phyloP scores from a whole-genome alignment of 164 flowering plant genomes.

The Houttuynia cordata region DNA sequence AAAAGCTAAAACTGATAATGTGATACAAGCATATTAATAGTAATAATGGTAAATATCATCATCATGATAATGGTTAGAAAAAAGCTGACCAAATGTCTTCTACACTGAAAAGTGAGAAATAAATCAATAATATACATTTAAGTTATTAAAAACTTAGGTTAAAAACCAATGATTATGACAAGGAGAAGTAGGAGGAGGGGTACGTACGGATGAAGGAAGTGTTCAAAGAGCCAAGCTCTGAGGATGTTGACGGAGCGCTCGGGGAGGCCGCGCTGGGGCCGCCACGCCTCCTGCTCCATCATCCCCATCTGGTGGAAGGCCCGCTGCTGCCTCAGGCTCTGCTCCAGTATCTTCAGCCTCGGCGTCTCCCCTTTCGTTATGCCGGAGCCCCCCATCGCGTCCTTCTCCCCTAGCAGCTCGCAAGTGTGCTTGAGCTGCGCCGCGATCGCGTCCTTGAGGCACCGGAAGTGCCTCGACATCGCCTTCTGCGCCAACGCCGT shows the following conservation, averaged over 20 bases:
- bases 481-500: constrained; percentile 89
- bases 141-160: too few relatives aligned
- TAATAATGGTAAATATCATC: too few relatives aligned
- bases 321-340: constrained; percentile 82
- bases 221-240: constrained; percentile 98
- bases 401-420: constrained; percentile 85
- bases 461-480: constrained; percentile 92
- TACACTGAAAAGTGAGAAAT: too few relatives aligned
- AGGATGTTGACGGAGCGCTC: constrained; percentile 89
- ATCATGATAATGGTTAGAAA: too few relatives aligned
- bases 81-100: too few relatives aligned
- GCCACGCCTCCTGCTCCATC: constrained; percentile 98
- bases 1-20: too few relatives aligned
- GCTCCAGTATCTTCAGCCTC: constrained; percentile 68
- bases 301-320: constrained; percentile 87
- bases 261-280: constrained; percentile 93
- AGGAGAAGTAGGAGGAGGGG: neutral
- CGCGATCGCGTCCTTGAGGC: constrained; percentile 75
- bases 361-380: constrained; percentile 96
- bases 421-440: constrained; percentile 69
- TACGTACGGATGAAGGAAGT: constrained; percentile 96
- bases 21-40: too few relatives aligned
- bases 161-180: neutral
- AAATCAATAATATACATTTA: too few relatives aligned
- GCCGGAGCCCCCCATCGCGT: constrained; percentile 36